Evolutionary conservation across 495 filamentous ascomycete genomes (phyloP), one percentile per base, ranked within the genome.

Genomic region (Aspergillus indologenus): DNA sequence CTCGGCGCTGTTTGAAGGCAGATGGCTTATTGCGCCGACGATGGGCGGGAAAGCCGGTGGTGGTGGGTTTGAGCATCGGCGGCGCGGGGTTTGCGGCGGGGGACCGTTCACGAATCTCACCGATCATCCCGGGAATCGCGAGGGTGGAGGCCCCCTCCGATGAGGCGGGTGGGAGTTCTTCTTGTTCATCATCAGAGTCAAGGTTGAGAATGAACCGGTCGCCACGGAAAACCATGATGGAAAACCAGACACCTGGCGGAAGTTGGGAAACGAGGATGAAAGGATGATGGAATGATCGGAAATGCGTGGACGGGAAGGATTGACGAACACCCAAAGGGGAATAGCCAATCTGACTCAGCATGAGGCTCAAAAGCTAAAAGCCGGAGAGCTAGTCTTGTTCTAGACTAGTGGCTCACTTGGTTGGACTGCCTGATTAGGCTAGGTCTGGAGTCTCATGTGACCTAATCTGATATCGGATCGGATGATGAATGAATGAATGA

Each of bases 31-130:
- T 75, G 44, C 93, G 86, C 65, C 88, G 92, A 66, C 88, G 92
- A 74, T 89, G 92, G 45, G 83, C 83, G 23, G 94, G 94, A 61
- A 97, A 98, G 0, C 93, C 94, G n/a, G 80, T 86, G 5, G 81
- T 66, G 21, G 83, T 80, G 20, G 83, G 82, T 53, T 77, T 82
- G 12, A 87, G 85, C 49, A 79, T 77, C 6, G 91, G 89, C 46
- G 80, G 82, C 1, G 81, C 69, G 15, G 65, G 65, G 43, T 78
- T 72, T 22, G 75, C 65, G 26, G 80, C 68, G 14, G 85, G 72
- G 31, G 65, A 73, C 42, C 90, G 85, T 74, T 98, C 94, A 61
- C 83, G 74, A 71, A 98, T 87, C 60, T 97, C 92, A 22, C 80
- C 77, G 46, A 98, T 79, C 45, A 92, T 81, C 26, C 67, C 72